Evolutionary conservation across 2,329 filamentous ascomycete genomes (phyloP).

Genomic region (Albifimbria verrucaria): DNA sequence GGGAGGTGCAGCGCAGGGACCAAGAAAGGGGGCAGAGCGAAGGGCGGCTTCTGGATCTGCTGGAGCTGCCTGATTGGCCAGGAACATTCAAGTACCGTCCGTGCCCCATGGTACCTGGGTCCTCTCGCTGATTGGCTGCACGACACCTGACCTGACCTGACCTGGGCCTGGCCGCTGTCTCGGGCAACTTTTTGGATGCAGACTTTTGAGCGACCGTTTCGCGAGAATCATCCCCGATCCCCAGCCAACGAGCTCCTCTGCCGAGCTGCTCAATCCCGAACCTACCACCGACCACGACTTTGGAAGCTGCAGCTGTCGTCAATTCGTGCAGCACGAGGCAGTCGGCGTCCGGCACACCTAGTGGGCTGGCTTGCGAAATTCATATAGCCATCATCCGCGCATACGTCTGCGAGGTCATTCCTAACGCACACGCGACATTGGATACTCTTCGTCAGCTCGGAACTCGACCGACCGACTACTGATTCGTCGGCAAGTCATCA

Average conservation of each 20-base stretch:
- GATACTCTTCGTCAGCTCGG: too few species aligned
- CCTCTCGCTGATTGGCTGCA: slow-evolving; percentile 27
- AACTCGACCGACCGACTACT: too few species aligned
- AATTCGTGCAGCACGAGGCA: too few species aligned
- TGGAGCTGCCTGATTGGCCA: slow-evolving; percentile 26
- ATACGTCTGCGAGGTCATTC: slow-evolving; percentile 1
- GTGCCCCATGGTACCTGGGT: slow-evolving; percentile 16
- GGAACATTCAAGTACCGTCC: slow-evolving; percentile 16
- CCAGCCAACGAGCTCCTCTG: background rate
- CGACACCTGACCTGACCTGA: slow-evolving; percentile 9
- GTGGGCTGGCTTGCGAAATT: too few species aligned
- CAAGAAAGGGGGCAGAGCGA: slow-evolving; percentile 40
- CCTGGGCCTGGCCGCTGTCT: background rate
- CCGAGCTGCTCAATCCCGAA: background rate
- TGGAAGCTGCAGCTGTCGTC: too few species aligned
- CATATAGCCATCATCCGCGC: too few species aligned
- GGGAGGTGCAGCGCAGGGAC: slow-evolving; percentile 33
- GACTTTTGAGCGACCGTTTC: slow-evolving; percentile 21
- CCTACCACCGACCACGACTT: too few species aligned
- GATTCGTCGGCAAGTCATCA: slow-evolving; percentile 15
- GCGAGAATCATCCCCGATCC: background rate
- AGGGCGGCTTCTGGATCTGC: slow-evolving; percentile 9
- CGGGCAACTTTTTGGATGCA: slow-evolving; percentile 13
- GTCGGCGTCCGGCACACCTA: too few species aligned
- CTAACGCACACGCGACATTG: too few species aligned